Evolutionary conservation across 306 rosid genomes (phyloP).

Genomic region (Bauhinia variegata): DNA sequence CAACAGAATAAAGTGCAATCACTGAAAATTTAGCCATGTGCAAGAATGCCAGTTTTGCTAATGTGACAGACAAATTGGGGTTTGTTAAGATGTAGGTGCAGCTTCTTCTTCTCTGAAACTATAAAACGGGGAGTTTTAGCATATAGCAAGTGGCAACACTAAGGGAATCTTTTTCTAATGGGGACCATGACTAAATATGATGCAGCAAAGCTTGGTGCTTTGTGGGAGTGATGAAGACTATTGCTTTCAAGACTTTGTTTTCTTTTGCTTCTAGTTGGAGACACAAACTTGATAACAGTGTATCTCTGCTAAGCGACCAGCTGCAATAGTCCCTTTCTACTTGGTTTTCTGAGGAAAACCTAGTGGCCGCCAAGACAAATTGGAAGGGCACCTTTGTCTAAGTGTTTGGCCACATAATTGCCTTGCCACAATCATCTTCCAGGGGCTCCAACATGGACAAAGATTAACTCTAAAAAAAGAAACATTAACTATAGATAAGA

Average conservation of each 20-base stretch:
- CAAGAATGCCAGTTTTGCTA: not conserved
- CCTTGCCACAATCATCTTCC: not conserved
- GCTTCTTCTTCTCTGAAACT: no score
- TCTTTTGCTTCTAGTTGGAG: slow-evolving; percentile 32
- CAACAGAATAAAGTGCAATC: slow-evolving; percentile 5
- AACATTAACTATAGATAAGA: no score
- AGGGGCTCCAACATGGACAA: no score
- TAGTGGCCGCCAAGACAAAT: slow-evolving; percentile 8
- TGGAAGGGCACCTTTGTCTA: not conserved
- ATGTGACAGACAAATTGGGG: slow-evolving; percentile 4
- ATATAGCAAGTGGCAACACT: slow-evolving; percentile 9
- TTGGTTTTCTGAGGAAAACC: slow-evolving; percentile 32
- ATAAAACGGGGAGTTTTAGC: slow-evolving; percentile 27
- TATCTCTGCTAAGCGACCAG: not conserved
- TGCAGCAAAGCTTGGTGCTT: slow-evolving; percentile 21
- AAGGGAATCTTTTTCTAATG: slow-evolving; percentile 39
- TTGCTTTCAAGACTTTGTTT: slow-evolving; percentile 31
- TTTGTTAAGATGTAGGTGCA: no score
- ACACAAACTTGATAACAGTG: slow-evolving; percentile 27
- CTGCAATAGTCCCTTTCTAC: slow-evolving; percentile 36
- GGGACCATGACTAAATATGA: slow-evolving; percentile 38
- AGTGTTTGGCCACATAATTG: slow-evolving; percentile 34
- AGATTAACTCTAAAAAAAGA: not conserved
- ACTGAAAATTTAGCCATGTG: slow-evolving; percentile 23
- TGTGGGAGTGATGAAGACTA: slow-evolving; percentile 33